These are phyloP conservation scores for Fraxinus americana DNA, from an alignment of 257 asterid genomes.

Conservation along the genomic window DNA sequence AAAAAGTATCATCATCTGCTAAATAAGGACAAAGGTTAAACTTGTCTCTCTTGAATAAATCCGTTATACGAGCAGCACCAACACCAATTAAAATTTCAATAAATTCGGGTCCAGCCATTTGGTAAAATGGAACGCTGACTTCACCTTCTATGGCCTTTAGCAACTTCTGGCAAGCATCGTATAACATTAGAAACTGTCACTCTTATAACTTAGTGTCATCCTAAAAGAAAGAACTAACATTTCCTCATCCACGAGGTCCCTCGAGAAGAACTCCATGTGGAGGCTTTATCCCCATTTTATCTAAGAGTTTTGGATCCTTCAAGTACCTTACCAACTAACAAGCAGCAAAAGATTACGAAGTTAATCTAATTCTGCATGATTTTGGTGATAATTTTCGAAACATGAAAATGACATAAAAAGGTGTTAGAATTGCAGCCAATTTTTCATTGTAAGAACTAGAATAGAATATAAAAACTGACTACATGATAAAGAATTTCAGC, in stretches of 20 bases:
- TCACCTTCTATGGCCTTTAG: slow-evolving; percentile 99
- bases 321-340: slow-evolving; percentile 89
- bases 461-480: slow-evolving; percentile 15
- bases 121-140: slow-evolving; percentile 98
- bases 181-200: slow-evolving; percentile 3
- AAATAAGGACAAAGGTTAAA: slow-evolving; percentile 36
- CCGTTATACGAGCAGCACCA: slow-evolving; percentile 98
- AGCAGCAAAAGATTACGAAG: slow-evolving; percentile 16
- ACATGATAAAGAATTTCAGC: neutral
- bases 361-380: slow-evolving; percentile 12
- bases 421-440: slow-evolving; percentile 11
- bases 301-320: slow-evolving; percentile 93
- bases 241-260: slow-evolving; percentile 99
- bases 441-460: slow-evolving; percentile 14
- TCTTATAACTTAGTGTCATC: slow-evolving; percentile 10
- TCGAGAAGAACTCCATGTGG: slow-evolving; percentile 99
- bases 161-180: slow-evolving; percentile 54
- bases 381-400: neutral
- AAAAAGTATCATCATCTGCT: too few relatives aligned
- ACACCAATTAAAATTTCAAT: slow-evolving; percentile 95
- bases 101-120: slow-evolving; percentile 99
- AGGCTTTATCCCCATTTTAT: slow-evolving; percentile 94
- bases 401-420: slow-evolving; percentile 12
- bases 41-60: slow-evolving; percentile 96
- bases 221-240: slow-evolving; percentile 53